Base-by-base conservation (phyloP, 2,329 filamentous ascomycete genomes). In the Epichloe coenophiala region DNA sequence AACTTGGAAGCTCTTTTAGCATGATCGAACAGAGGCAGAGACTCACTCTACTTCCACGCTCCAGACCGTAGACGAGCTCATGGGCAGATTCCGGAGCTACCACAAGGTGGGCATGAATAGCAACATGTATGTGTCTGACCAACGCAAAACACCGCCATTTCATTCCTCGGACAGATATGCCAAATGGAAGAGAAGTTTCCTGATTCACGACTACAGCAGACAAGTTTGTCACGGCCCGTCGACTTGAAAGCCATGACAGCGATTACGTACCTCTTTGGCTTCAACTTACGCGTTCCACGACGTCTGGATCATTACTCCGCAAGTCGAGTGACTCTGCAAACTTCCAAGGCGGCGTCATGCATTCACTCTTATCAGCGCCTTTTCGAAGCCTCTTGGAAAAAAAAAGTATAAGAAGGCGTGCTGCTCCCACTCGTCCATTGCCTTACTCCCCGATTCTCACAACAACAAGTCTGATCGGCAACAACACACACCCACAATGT, bases 241-340 rank as follows among this genome's bases (percentile, higher is more conserved):
- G 23, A n/a, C 6, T 63, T 66, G 4, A 60, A 65, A 43, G 62
- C 64, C 35, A 65, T 60, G 21, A 62, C 55, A 13, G 78, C 65
- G 1, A 59, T 61, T 23, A 80, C 71, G 0, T 60, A 64, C 54
- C 73, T 74, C 44, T 54, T 54, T 3, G 61, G 61, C 0, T 70
- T 61, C 58, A 55, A 12, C 67, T 62, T 41, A 77, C 78, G 37
- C 65, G 66, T 44, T 73, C 78, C 39, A 69, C 56, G 23, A 81
- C 61, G 56, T 47, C 35, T 37, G 27, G 19, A 38, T 37, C 35
- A 47, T 38, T 8, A 35, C 21, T 13, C 17, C 45, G 45, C 35
- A 47, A 37, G 45, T 5, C 33, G 15, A 17, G 35, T 27, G 35
- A 39, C 19, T 7, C 8, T 23, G 3, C 4, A 4, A 5, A 4